A percentile compares a stretch with the other conserved stretches of the same genome.
phyloP scores from a whole-genome alignment of 257 asterid species.

The Nicotiana tomentosiformis region DNA sequence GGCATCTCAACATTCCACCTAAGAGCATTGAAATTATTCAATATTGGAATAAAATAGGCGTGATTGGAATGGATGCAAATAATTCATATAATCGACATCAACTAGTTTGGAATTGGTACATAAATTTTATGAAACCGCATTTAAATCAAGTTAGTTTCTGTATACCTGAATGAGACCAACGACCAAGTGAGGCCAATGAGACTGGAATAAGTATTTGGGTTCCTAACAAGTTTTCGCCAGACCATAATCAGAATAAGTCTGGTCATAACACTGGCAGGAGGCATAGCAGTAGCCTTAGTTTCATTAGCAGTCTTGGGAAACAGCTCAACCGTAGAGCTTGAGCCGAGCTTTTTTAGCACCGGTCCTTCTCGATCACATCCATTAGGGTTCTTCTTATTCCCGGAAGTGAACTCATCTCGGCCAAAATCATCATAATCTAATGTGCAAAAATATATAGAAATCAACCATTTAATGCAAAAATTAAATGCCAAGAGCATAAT shows the following conservation, averaged over 20 bases:
- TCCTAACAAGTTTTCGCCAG: conserved; percentile 65
- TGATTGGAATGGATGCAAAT: neutral
- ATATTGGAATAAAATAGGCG: neutral
- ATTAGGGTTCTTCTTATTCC: conserved; percentile 33
- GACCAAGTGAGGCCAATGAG: conserved; percentile 66
- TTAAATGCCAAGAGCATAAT: neutral
- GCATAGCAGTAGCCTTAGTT: conserved; percentile 45
- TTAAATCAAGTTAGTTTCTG: neutral
- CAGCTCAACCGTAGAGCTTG: conserved; percentile 66
- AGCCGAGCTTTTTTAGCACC: conserved; percentile 70
- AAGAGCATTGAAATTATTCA: neutral
- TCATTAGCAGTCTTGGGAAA: conserved; percentile 54
- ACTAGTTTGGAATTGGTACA: neutral
- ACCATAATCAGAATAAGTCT: conserved; percentile 70
- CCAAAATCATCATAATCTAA: conserved; percentile 73
- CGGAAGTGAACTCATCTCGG: conserved; percentile 40
- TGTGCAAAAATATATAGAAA: neutral
- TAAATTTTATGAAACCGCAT: neutral
- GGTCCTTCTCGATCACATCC: conserved; percentile 46
- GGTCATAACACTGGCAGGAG: conserved; percentile 70
- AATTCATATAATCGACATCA: neutral
- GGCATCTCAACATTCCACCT: conserved; percentile 81
- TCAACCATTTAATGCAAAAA: neutral
- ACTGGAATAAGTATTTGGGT: conserved; percentile 67
- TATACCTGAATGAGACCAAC: conserved; percentile 47